phyloP scores from a whole-genome alignment of 768 basidiomycete genomes.

The Boletus subcaerulescens region DNA sequence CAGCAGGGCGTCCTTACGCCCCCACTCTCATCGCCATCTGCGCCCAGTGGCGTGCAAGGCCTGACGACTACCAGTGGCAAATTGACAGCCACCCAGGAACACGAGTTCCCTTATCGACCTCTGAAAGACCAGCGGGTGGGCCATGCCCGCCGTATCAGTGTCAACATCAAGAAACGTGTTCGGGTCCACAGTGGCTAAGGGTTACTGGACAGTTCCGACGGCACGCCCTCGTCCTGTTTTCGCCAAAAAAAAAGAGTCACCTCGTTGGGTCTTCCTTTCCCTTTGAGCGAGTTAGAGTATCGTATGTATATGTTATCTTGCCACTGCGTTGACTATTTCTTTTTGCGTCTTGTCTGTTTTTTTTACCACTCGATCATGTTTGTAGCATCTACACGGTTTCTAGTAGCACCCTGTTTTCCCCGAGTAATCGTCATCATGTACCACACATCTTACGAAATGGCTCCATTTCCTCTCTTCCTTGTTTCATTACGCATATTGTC shows the following conservation, averaged over 20 bases:
- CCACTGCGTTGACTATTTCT: no score
- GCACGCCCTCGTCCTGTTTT: no score
- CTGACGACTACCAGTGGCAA: not conserved
- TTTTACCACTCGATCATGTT: not conserved
- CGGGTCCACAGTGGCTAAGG: conserved; percentile 12
- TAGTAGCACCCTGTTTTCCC: no score
- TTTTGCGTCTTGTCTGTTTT: not conserved
- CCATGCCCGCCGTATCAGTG: conserved; percentile 40
- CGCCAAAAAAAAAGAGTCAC: no score
- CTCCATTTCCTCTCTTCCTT: no score
- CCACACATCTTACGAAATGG: no score
- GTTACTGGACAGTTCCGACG: no score
- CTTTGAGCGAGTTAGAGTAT: not conserved
- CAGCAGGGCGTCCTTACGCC: not conserved
- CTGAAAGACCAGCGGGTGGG: conserved; percentile 33
- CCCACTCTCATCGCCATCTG: not conserved
- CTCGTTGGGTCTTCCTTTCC: not conserved
- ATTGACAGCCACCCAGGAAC: not conserved
- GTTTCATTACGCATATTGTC: no score
- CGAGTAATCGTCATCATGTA: no score
- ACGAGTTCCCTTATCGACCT: conserved; percentile 34
- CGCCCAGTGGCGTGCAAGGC: not conserved
- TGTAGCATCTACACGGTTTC: no score
- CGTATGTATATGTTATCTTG: conserved; percentile 1
- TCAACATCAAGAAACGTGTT: conserved; percentile 32